Evolutionary conservation across 345 rosid genomes (phyloP), one percentile per base, ranked within the genome.

Genomic region (Aegle marmelos): DNA sequence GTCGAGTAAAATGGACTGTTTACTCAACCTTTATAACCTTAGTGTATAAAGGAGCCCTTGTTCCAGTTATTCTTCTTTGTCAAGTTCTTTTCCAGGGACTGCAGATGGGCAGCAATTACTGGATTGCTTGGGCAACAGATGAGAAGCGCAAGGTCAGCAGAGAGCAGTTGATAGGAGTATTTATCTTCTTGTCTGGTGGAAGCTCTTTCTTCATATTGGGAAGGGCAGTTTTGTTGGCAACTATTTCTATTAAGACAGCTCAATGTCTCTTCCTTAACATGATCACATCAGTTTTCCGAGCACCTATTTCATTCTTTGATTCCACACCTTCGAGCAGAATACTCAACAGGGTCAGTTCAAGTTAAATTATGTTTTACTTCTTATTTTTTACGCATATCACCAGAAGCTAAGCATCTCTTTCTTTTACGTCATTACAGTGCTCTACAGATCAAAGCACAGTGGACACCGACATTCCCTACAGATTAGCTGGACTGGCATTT

Each of bases 391-490:
- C 57, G 65, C 53, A 0, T 37, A 56, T 76, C 54, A 14, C 21
- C 28, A 70, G 8, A 50, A 27, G 53, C 25, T 53, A 24, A 69
- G 61, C 28, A 25, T 37, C 7, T n/a, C 2, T 68, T 63, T 30
- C 67, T 19, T 36, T 34, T 60, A 30, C 69, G 39, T 54, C 67
- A 27, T 76, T 85, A 60, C 89, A 92, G 93, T 87, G 94, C 68
- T 92, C 94, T 4, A 89, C 86, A 19, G 94, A 92, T 81, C 97
- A 92, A 85, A 87, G 91, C 84, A 87, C 89, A 30, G 88, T 92
- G 53, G 94, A 92, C 82, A 88, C 91, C 6, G 93, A 92, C 80
- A 90, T 92, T 79, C 94, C 97, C 8, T 90, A 87, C 85, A 88
- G 94, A 79, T 80, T 92, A 76, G 94, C 93, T 3, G 97, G 97